Conservation (phyloP, 1,284 basidiomycete genomes). For the Cutaneotrichosporon cutaneum region DNA sequence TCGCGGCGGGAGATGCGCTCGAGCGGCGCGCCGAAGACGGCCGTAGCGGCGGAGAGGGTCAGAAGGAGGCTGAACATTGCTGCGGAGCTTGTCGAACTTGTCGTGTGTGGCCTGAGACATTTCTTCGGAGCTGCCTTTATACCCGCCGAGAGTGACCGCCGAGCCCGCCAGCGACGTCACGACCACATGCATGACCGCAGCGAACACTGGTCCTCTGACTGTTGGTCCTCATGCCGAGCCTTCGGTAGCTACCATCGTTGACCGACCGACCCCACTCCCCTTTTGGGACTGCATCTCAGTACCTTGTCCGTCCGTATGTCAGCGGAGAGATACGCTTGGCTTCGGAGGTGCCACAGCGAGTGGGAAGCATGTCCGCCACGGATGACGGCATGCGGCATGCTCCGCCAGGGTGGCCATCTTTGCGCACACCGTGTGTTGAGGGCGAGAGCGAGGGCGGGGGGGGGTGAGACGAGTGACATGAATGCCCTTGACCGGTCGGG, state of each 20-base stretch:
- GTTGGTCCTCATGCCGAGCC: too few relatives aligned
- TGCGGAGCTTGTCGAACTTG: conserved; percentile 1
- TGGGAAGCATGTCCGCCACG: neutral
- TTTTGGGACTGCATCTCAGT: too few relatives aligned
- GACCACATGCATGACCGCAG: too few relatives aligned
- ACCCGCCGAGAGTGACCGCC: neutral
- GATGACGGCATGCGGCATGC: neutral
- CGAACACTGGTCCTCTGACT: too few relatives aligned
- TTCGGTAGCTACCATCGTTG: neutral
- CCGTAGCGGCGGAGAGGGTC: conserved; percentile 21
- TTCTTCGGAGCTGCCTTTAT: neutral
- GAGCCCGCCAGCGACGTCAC: too few relatives aligned
- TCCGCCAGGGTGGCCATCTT: too few relatives aligned
- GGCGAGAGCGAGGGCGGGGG: too few relatives aligned
- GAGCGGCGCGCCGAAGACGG: conserved; percentile 27
- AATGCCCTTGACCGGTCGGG: neutral
- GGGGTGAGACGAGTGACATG: too few relatives aligned
- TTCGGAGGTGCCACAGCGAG: too few relatives aligned
- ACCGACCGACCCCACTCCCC: neutral
- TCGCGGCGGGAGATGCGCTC: conserved; percentile 24
- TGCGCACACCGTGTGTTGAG: too few relatives aligned
- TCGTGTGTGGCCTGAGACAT: neutral
- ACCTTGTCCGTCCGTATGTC: too few relatives aligned
- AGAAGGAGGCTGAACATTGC: conserved; percentile 28
- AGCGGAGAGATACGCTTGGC: too few relatives aligned